Evolutionary conservation across 306 rosid genomes (phyloP).

Genomic region (Clitoria ternatea): DNA sequence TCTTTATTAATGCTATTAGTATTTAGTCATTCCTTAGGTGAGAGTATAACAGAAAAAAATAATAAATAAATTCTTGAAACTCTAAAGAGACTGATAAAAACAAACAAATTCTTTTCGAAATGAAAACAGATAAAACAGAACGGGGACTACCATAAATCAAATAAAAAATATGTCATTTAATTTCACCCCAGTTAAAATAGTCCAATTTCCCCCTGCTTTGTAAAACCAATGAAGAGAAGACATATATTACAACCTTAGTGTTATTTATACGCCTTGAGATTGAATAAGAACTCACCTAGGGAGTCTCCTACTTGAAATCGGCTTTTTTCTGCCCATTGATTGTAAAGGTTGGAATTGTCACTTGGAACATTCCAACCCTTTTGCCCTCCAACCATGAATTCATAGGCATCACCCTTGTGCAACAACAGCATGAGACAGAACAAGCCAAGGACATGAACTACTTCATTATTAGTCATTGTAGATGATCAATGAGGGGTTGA

Average conservation of each 20-base stretch:
- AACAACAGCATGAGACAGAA: slow-evolving; percentile 43
- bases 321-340: slow-evolving; percentile 75
- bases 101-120: too few species aligned
- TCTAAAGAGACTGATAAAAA: too few species aligned
- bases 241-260: neutral
- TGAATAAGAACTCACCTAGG: slow-evolving; percentile 43
- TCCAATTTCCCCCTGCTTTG: neutral
- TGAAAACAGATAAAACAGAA: too few species aligned
- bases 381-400: slow-evolving; percentile 60
- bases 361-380: slow-evolving; percentile 70
- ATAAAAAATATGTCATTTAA: neutral
- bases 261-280: too few species aligned
- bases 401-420: slow-evolving; percentile 47
- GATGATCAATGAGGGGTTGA: neutral
- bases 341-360: slow-evolving; percentile 38
- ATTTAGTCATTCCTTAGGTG: too few species aligned
- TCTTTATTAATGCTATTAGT: too few species aligned
- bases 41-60: too few species aligned
- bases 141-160: neutral
- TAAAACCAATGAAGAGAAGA: neutral
- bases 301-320: slow-evolving; percentile 84
- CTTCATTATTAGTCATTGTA: slow-evolving; percentile 49
- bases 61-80: too few species aligned
- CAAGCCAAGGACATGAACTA: slow-evolving; percentile 34
- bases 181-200: neutral